Evolutionary conservation across 148 eudicot species (phyloP), one percentile per base, ranked within the genome.

Genomic region (Chenopodium album): DNA sequence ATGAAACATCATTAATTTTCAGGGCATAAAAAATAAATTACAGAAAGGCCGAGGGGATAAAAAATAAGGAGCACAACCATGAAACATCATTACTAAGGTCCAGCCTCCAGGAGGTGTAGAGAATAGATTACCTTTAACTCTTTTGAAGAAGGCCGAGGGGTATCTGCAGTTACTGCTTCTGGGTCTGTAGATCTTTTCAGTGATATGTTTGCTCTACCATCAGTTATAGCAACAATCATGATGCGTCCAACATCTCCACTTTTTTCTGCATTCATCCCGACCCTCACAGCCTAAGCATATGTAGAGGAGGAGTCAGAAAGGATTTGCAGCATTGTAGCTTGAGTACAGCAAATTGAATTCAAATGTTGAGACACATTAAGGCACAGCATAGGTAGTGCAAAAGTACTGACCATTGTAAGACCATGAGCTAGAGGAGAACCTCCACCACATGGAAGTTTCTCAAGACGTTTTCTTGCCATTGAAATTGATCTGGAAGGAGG

Each of bases 361-460:
- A 83, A 71, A 71, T 46, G 14, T 56, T 37, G 68, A 17, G 71
- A 66, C 66, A 79, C 34, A 79, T 59, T 44, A 32, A 56, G 52
- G 63, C 22, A 73, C 76, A 78, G 14, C 23, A 48, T 73, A 66
- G 26, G 50, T 59, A 71, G 75, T 32, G 67, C 9, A 34, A 65
- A 20, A 73, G 60, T 48, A 78, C 90, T 79, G 85, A 95, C 99
- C 90, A 93, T 95, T 60, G 99, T 94, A 86, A 95, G 98, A 74
- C 99, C 99, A 85, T 95, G 99, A 87, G 99, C 99, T 29, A 95
- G 87, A 75, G 99, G 99, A 76, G 99, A 95, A 80, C 99, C 99
- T 75, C 99, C 99, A 76, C 99, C 99, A 85, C 99, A 95, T 60
- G 99, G 99, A 87, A 95, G 99, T 85, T 90, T 95, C 89, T 95